These are phyloP conservation scores for Neopestalotiopsis sp. DNA, from an alignment of 2,329 filamentous ascomycete species.

Conservation along the genomic window DNA sequence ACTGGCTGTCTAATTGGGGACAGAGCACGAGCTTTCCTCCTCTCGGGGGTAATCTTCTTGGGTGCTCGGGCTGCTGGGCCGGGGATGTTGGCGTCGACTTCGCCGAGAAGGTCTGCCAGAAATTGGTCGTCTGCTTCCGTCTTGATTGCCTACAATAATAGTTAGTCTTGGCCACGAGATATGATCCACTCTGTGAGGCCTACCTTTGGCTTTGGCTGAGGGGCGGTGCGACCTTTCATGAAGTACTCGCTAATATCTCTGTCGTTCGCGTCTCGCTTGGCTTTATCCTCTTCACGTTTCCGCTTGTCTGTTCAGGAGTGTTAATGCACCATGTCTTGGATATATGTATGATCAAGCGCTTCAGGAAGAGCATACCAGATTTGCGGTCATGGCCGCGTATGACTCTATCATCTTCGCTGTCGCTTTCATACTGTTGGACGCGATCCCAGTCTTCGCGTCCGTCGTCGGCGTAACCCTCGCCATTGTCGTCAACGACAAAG, in stretches of 20 bases:
- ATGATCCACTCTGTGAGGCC: slow-evolving; percentile 20
- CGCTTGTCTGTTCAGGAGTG: slow-evolving; percentile 69
- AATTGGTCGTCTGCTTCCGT: slow-evolving; percentile 91
- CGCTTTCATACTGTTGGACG: slow-evolving; percentile 69
- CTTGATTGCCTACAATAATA: slow-evolving; percentile 63
- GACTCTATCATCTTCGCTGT: slow-evolving; percentile 72
- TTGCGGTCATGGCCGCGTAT: slow-evolving; percentile 56
- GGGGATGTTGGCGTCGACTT: slow-evolving; percentile 80
- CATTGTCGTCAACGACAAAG: slow-evolving; percentile 98
- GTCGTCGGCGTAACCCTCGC: slow-evolving; percentile 95
- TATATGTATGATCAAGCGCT: neutral
- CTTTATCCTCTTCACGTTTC: slow-evolving; percentile 85
- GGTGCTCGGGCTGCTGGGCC: slow-evolving; percentile 59
- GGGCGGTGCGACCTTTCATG: slow-evolving; percentile 71
- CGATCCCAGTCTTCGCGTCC: slow-evolving; percentile 94
- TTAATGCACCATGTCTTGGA: slow-evolving; percentile 17
- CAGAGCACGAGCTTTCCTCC: slow-evolving; percentile 79
- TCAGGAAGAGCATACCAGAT: slow-evolving; percentile 43
- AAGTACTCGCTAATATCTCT: slow-evolving; percentile 96
- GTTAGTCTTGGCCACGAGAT: neutral
- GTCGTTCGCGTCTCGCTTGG: slow-evolving; percentile 85
- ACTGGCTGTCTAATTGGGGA: slow-evolving; percentile 69
- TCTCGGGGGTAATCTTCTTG: slow-evolving; percentile 72
- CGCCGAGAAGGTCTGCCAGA: slow-evolving; percentile 80
- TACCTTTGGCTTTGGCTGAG: slow-evolving; percentile 83